A percentile compares a stretch with the other conserved stretches of the same genome.
These are phyloP conservation scores for Udeniomyces megalosporus DNA, from an alignment of 768 basidiomycete genomes.

Conservation along the genomic window DNA sequence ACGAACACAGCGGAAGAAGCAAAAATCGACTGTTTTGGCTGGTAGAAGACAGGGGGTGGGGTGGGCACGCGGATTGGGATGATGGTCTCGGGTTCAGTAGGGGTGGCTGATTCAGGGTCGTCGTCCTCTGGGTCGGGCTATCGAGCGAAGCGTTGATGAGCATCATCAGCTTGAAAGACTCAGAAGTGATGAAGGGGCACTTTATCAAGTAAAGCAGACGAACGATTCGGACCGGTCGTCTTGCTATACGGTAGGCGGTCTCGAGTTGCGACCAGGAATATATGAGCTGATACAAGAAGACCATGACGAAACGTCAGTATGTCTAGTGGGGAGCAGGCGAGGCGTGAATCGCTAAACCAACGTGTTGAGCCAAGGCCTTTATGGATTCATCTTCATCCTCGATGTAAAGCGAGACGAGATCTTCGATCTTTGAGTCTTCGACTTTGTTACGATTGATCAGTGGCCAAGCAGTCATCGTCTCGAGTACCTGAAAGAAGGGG, in stretches of 20 bases:
- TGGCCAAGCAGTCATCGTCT: conserved; percentile 45
- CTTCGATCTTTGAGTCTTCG: conserved; percentile 59
- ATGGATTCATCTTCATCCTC: conserved; percentile 18
- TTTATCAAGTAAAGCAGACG: background rate
- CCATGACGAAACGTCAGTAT: background rate
- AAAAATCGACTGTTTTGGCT: background rate
- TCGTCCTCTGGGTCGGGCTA: conserved; percentile 11
- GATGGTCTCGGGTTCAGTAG: background rate
- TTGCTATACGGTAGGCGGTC: conserved; percentile 58
- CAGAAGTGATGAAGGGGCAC: background rate
- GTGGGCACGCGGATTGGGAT: conserved; percentile 10
- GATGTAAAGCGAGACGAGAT: conserved; percentile 43
- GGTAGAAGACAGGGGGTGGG: too few species aligned
- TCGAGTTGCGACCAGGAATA: conserved; percentile 49
- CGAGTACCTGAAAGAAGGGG: conserved; percentile 26
- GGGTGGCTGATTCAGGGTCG: background rate
- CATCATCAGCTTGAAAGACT: conserved; percentile 1
- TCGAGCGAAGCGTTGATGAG: background rate
- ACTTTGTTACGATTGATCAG: conserved; percentile 77
- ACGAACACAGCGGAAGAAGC: background rate
- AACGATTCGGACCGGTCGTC: background rate
- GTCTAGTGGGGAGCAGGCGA: too few species aligned
- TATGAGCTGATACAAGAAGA: conserved; percentile 42
- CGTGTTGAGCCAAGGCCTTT: too few species aligned
- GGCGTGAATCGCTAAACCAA: too few species aligned